Evolutionary conservation across 1,139 yeast genomes (phyloP).

Genomic region (Debaryomycetaceae sp.): DNA sequence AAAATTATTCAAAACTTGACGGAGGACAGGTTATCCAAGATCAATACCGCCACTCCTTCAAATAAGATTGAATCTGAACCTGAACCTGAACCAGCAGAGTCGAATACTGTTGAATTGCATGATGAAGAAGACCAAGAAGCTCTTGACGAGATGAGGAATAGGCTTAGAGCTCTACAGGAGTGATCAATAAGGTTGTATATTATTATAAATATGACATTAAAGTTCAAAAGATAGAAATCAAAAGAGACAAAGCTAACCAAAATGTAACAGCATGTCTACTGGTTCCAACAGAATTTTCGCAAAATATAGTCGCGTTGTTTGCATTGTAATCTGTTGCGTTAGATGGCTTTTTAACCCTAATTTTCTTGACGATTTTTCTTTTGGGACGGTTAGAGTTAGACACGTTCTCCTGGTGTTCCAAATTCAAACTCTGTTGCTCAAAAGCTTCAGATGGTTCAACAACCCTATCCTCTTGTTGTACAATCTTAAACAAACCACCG

Average conservation of each 20-base stretch:
- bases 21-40: slow-evolving; percentile 40
- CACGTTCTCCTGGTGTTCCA: neutral
- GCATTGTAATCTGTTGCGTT: neutral
- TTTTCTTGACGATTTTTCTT: neutral
- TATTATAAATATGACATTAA: neutral
- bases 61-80: slow-evolving; percentile 27
- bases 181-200: slow-evolving; percentile 15
- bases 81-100: slow-evolving; percentile 22
- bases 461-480: slow-evolving; percentile 1
- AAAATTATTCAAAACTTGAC: slow-evolving; percentile 46
- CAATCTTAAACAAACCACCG: slow-evolving; percentile 8
- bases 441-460: neutral
- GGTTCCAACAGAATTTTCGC: neutral
- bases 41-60: slow-evolving; percentile 42
- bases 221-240: neutral
- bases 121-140: slow-evolving; percentile 67
- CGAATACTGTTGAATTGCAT: slow-evolving; percentile 12
- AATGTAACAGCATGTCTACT: neutral
- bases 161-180: slow-evolving; percentile 81
- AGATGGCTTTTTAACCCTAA: neutral
- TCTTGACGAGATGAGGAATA: slow-evolving; percentile 82
- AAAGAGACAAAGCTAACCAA: neutral
- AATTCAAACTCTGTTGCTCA: neutral
- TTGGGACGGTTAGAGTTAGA: neutral
- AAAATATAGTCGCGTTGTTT: neutral